A percentile compares a stretch with the other conserved stretches of the same genome.
Conservation (phyloP, 2,329 filamentous ascomycete species). For the Harringtonia aguacate region DNA sequence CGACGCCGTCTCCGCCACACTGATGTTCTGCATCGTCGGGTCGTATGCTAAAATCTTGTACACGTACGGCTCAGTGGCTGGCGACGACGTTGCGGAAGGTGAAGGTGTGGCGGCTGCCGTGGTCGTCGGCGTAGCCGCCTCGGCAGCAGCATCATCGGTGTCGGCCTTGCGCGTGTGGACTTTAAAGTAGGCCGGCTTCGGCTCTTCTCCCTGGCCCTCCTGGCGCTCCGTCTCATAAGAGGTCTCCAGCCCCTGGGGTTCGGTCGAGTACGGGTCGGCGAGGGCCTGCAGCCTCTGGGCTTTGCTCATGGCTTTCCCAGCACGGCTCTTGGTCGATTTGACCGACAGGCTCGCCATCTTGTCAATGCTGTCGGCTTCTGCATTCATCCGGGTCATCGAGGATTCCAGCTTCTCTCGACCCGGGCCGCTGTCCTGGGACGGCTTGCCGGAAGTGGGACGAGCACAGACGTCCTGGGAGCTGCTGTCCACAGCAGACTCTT, state of each 20-base stretch:
- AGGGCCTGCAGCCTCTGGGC: conserved; percentile 5
- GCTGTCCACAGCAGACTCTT: background rate
- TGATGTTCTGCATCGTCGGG: conserved; percentile 43
- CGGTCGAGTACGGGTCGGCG: conserved; percentile 26
- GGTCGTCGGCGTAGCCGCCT: too few relatives aligned
- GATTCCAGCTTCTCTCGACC: conserved; percentile 18
- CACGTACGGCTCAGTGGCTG: conserved; percentile 13
- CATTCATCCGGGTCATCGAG: conserved; percentile 18
- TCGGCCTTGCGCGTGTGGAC: conserved; percentile 1
- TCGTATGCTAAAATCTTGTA: conserved; percentile 63
- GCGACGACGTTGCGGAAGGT: background rate
- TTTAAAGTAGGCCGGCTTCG: conserved; percentile 25
- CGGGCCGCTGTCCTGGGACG: conserved; percentile 6
- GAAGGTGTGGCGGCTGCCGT: too few relatives aligned
- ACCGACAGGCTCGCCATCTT: conserved; percentile 16
- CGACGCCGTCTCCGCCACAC: conserved; percentile 49
- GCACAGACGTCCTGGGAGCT: background rate
- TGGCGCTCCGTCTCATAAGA: conserved; percentile 34
- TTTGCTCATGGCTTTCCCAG: background rate
- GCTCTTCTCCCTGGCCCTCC: conserved; percentile 26
- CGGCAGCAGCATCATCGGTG: background rate
- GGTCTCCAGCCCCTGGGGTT: conserved; percentile 36
- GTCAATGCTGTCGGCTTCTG: conserved; percentile 19
- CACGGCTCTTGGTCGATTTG: conserved; percentile 10
- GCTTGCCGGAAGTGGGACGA: background rate